Base-by-base conservation (phyloP, 176 grass and related monocot genomes). In the Raddia distichophylla region DNA sequence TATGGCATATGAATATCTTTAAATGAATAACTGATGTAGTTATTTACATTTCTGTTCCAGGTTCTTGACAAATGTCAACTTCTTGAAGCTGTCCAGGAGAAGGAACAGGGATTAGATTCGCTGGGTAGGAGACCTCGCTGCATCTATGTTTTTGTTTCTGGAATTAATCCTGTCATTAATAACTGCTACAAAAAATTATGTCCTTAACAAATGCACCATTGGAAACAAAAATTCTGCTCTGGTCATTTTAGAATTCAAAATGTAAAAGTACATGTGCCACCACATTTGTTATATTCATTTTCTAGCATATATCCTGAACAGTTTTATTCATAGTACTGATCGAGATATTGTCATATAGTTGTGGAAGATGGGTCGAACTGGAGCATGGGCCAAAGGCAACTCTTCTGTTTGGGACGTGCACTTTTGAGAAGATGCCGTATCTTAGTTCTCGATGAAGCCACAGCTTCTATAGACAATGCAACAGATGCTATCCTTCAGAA, bases 331-430 rank as follows among this genome's bases (percentile, higher is more conserved):
- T 58, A 55, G 10, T 27, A 69, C 7, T 79, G 27, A 76, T 63
- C 19, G 5, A 60, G 13, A 85, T 19, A 19, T 59, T 54, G 12
- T 10, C 16, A 10, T 63, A n/a, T 76, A 98, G 95, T 98, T 77
- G 86, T 88, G 3, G 93, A 98, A 86, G 93, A 93, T 12, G 96
- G 96, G 4, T 95, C 89, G 0, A 98, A 98, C 50, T 98, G 96
- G 96, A 98, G 96, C 86, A 98, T 98, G 96, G 96, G 96, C 14
- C 92, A 98, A 89, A 91, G 95, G 49, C 95, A 98, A 46, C 74
- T 98, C 49, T 95, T 98, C 45, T 98, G 95, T 72, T 87, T 98
- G 62, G 95, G 95, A 2, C 92, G 95, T 34, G 76, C 88, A 56
- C 90, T 98, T 76, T 51, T 95, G 63, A 95, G 91, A 78, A 87